These are phyloP conservation scores for Phlebiopsis flavidoalba DNA, from an alignment of 768 basidiomycete species.

Conservation along the genomic window DNA sequence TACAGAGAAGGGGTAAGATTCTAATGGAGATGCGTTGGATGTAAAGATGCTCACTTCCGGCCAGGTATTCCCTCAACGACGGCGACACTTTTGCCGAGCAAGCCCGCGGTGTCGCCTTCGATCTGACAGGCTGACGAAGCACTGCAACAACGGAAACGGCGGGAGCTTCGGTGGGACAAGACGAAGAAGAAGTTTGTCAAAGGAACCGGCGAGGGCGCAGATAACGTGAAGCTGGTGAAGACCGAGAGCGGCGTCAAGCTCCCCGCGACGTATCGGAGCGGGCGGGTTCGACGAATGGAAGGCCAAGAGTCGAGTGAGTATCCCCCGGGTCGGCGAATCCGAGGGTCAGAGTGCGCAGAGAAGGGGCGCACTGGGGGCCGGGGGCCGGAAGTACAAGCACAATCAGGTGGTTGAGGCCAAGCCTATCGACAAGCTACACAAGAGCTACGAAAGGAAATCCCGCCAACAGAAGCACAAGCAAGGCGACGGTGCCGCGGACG, in stretches of 20 bases:
- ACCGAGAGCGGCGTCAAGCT: conserved; percentile 90
- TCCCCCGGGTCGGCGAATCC: conserved; percentile 81
- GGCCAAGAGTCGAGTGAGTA: conserved; percentile 59
- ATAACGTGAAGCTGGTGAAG: conserved; percentile 90
- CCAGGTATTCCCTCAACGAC: conserved; percentile 83
- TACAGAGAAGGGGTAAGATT: conserved; percentile 85
- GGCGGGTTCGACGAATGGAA: conserved; percentile 97
- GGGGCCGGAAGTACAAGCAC: conserved; percentile 70
- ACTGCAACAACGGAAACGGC: conserved; percentile 52
- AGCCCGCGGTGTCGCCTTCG: conserved; percentile 74
- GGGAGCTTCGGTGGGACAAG: conserved; percentile 84
- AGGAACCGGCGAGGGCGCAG: conserved; percentile 79
- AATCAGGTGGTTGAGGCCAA: conserved; percentile 59
- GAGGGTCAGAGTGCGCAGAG: conserved; percentile 44
- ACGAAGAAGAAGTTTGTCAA: conserved; percentile 94
- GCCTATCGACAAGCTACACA: conserved; percentile 69
- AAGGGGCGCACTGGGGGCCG: conserved; percentile 22
- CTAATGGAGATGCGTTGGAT: not conserved
- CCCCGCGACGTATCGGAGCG: conserved; percentile 89
- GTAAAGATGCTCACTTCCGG: not conserved
- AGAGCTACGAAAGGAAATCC: conserved; percentile 69
- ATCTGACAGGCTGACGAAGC: conserved; percentile 79
- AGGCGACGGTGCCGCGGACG: conserved; percentile 24
- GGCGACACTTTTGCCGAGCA: conserved; percentile 87
- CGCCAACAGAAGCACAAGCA: conserved; percentile 58